Evolutionary conservation across 352 stramenopile species (phyloP), one percentile per base, ranked within the genome.

Genomic region (Pythium aquatile): DNA sequence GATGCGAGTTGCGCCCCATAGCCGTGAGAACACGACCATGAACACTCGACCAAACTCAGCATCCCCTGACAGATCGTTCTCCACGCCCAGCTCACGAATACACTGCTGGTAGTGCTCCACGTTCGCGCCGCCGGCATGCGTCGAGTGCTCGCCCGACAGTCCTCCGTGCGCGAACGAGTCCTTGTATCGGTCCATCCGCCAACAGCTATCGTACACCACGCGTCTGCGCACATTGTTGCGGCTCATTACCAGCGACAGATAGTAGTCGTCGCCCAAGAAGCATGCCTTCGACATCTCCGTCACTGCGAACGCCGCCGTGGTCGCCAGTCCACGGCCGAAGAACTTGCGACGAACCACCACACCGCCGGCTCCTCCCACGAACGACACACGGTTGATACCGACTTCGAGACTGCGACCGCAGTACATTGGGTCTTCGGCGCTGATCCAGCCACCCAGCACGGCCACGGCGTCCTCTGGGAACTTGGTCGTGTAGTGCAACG

Each of bases 101-200:
- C 78, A 84, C 47, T 84, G 67, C 56, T 87, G 78, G 29, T 87
- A 87, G 60, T 87, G 73, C 62, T 83, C 75, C 24, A 87, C 78
- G 37, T 87, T 87, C 2, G 78, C 74, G n/a, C 75, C 76, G 4
- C 78, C 74, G 1, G 76, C 67, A 42, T 84, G 75, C 2, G 64
- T 44, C 6, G 75, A 81, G 29, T 68, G 57, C 11, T 66, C 69
- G 42, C 63, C 62, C 5, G 73, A 81, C 8, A 87, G 56, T 13
- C 78, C 78, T 1, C 61, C 64, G 30, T 74, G 65, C 0, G 59
- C 53, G 44, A 81, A 81, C 3, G 69, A 69, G 39, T 65, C 55
- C 0, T 46, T 53, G 1, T 77, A 51, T 0, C 55, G 32, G 16
- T 79, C 48, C 7, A 83, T 77, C 35, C 77, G 76, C 78, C 77